These are phyloP conservation scores for Leccinum subfulvum DNA, from an alignment of 1,284 basidiomycete species.

Conservation along the genomic window DNA sequence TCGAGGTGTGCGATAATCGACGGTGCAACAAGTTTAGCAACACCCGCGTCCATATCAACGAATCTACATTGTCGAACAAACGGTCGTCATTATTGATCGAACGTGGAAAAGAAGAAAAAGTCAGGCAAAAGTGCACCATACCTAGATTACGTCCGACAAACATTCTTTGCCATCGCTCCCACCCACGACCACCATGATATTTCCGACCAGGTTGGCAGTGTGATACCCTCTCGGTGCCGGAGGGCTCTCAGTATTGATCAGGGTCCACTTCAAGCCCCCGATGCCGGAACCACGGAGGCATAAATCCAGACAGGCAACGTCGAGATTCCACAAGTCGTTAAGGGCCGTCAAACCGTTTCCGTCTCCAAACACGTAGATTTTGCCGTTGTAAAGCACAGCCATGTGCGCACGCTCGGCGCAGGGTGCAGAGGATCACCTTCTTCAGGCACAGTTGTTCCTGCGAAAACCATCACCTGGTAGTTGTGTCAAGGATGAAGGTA, in stretches of 20 bases:
- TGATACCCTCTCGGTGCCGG: constrained; percentile 85
- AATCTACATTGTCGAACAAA: too few species aligned
- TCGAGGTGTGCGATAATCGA: too few species aligned
- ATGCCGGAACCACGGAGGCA: constrained; percentile 18
- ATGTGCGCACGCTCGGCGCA: constrained; percentile 85
- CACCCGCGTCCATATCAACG: too few species aligned
- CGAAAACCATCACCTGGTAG: constrained; percentile 64
- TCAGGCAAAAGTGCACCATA: too few species aligned
- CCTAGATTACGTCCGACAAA: too few species aligned
- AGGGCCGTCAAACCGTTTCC: constrained; percentile 87
- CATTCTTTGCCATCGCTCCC: constrained; percentile 67
- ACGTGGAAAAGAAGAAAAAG: too few species aligned
- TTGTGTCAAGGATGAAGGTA: constrained; percentile 82
- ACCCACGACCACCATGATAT: constrained; percentile 81
- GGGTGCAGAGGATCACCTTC: constrained; percentile 38
- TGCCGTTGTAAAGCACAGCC: constrained; percentile 70
- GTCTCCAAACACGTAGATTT: constrained; percentile 87
- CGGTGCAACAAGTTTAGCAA: too few species aligned
- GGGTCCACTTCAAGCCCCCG: constrained; percentile 64
- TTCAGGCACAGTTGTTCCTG: constrained; percentile 22
- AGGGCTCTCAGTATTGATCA: constrained; percentile 46
- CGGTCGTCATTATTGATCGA: too few species aligned
- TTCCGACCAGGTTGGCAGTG: constrained; percentile 83
- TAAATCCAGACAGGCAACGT: constrained; percentile 46
- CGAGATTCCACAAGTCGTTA: constrained; percentile 88